These are phyloP conservation scores for Phytophthora cactorum DNA, from an alignment of 352 stramenopile genomes.

Conservation along the genomic window DNA sequence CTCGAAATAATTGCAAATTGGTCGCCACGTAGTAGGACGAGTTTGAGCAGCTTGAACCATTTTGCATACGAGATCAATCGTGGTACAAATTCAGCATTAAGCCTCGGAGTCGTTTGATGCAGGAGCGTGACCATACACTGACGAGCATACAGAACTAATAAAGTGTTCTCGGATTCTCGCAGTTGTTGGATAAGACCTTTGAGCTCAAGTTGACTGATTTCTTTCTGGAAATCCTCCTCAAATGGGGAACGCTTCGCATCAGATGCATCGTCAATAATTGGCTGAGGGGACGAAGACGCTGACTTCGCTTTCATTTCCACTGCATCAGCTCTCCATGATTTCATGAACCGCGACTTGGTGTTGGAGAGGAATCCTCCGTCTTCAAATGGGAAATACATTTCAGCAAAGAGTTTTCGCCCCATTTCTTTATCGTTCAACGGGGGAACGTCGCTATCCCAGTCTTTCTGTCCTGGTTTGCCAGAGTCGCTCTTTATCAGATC, in stretches of 20 bases:
- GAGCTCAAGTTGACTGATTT: conserved; percentile 33
- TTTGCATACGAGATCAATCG: conserved; percentile 22
- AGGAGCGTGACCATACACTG: conserved; percentile 28
- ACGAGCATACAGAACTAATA: conserved; percentile 46
- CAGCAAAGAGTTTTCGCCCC: conserved; percentile 81
- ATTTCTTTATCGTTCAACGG: conserved; percentile 81
- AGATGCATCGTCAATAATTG: background rate
- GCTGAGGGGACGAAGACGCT: background rate
- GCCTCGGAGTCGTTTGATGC: conserved; percentile 9
- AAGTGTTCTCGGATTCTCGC: conserved; percentile 29
- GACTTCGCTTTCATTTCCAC: conserved; percentile 41
- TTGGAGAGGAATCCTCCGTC: conserved; percentile 77
- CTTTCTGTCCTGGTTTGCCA: background rate
- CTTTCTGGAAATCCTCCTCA: conserved; percentile 31
- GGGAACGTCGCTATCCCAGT: conserved; percentile 4
- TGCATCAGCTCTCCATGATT: conserved; percentile 29
- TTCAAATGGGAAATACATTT: conserved; percentile 90
- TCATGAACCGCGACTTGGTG: conserved; percentile 41
- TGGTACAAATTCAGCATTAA: background rate
- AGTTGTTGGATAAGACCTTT: conserved; percentile 24
- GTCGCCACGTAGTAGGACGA: conserved; percentile 59
- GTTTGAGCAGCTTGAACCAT: conserved; percentile 55
- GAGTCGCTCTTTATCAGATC: background rate
- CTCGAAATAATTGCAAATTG: conserved; percentile 41
- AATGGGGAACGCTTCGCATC: conserved; percentile 2